Conservation (phyloP, 345 rosid genomes). For the Aquilaria yunnanensis region DNA sequence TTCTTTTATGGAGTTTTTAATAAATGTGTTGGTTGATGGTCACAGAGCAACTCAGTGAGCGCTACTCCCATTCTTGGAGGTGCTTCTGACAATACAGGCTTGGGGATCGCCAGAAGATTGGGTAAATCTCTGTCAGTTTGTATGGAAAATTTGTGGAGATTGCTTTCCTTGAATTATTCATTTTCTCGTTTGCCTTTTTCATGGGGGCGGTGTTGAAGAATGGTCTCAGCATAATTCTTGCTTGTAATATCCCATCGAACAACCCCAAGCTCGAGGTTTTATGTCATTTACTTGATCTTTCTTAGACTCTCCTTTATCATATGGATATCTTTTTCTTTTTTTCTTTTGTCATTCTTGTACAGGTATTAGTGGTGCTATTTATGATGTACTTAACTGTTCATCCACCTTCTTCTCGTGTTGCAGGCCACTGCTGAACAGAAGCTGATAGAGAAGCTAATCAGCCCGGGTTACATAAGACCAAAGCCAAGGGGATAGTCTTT, state of each 20-base stretch:
- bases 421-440: conserved; percentile 3
- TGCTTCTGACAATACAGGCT: conserved; percentile 79
- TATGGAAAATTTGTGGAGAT: not conserved
- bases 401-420: not conserved
- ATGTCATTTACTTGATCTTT: conserved; percentile 5
- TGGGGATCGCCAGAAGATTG: conserved; percentile 82
- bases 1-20: not conserved
- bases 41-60: conserved; percentile 68
- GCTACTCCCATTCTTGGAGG: conserved; percentile 77
- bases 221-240: conserved; percentile 66
- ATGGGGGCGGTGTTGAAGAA: conserved; percentile 63
- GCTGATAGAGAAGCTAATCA: conserved; percentile 5
- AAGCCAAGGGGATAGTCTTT: not conserved
- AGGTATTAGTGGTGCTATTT: no score
- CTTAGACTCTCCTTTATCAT: not conserved
- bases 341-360: not conserved
- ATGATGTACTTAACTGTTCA: no score
- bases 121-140: conserved; percentile 29
- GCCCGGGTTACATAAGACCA: not conserved
- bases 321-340: not conserved
- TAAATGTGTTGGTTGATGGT: conserved; percentile 3
- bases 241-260: conserved; percentile 86
- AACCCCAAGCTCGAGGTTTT: conserved; percentile 77
- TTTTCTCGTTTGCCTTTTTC: not conserved
- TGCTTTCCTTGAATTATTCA: not conserved